phyloP scores from a whole-genome alignment of 2,329 filamentous ascomycete species.

The Diatrype stigma region DNA sequence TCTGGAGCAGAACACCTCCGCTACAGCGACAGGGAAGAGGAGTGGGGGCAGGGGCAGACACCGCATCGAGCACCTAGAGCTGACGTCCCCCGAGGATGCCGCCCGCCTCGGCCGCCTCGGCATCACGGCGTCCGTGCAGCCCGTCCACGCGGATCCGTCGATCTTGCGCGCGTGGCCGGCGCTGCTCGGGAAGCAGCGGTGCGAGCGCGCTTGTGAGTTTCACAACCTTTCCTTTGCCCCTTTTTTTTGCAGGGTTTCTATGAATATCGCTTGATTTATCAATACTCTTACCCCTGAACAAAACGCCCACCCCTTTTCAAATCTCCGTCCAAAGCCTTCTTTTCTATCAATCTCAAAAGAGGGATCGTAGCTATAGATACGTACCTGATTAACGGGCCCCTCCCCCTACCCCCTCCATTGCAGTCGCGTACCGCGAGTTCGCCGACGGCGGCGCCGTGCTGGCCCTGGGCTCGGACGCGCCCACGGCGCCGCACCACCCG shows the following conservation, averaged over 20 bases:
- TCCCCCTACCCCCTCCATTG: too few species aligned
- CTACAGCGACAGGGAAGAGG: conserved; percentile 32
- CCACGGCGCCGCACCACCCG: conserved; percentile 40
- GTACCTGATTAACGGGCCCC: too few species aligned
- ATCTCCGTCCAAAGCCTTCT: too few species aligned
- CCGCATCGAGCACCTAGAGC: conserved; percentile 62
- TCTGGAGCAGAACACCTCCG: conserved; percentile 40
- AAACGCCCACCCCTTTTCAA: too few species aligned
- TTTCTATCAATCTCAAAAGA: too few species aligned
- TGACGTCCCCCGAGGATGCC: conserved; percentile 52
- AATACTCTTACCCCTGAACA: too few species aligned
- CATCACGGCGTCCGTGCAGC: conserved; percentile 57
- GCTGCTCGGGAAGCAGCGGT: conserved; percentile 50
- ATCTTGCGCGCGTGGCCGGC: conserved; percentile 58
- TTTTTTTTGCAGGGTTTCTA: too few species aligned
- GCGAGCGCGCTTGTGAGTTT: conserved; percentile 56
- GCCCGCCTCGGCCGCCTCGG: conserved; percentile 51
- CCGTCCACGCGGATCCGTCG: conserved; percentile 56
- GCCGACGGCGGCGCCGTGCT: conserved; percentile 39
- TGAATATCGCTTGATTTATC: too few species aligned
- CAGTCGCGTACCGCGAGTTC: conserved; percentile 62
- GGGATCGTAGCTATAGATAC: too few species aligned
- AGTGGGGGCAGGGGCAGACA: conserved; percentile 33
- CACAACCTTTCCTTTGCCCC: too few species aligned
- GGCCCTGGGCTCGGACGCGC: conserved; percentile 42